Conservation (phyloP, 805 yeast species). For the Maudiozyma bulderi region DNA sequence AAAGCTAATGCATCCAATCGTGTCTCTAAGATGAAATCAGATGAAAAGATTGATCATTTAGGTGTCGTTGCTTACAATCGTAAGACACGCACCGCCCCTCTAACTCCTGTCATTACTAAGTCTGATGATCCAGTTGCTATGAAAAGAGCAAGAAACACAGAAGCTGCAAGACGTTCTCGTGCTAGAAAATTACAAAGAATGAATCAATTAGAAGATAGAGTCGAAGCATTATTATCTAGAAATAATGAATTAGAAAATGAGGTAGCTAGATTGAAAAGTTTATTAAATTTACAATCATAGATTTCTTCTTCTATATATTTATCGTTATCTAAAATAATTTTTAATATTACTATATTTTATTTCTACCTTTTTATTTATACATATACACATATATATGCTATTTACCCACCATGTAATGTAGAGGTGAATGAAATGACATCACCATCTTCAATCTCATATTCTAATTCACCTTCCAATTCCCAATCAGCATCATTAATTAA, state of each 20-base stretch:
- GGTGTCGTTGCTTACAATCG: slow-evolving; percentile 72
- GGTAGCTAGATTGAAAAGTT: slow-evolving; percentile 46
- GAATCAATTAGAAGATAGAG: slow-evolving; percentile 70
- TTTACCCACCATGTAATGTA: slow-evolving; percentile 86
- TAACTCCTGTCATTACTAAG: slow-evolving; percentile 57
- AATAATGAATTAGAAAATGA: slow-evolving; percentile 57
- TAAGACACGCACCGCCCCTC: slow-evolving; percentile 64
- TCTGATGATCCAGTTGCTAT: slow-evolving; percentile 57
- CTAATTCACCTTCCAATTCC: slow-evolving; percentile 89
- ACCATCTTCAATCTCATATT: slow-evolving; percentile 61
- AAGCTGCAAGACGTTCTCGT: slow-evolving; percentile 91
- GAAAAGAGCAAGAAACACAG: slow-evolving; percentile 91
- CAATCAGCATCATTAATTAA: slow-evolving; percentile 91
- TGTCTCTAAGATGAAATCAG: background rate
- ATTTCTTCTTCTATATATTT: too few species aligned
- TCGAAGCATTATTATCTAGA: slow-evolving; percentile 50
- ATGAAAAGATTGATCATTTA: slow-evolving; percentile 47
- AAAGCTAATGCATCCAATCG: background rate
- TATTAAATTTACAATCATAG: slow-evolving; percentile 15
- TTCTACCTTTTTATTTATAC: background rate
- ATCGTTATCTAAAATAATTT: background rate
- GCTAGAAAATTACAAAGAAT: slow-evolving; percentile 88
- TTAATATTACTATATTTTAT: background rate
- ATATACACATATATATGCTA: background rate
- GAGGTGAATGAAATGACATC: slow-evolving; percentile 83